phyloP scores from a whole-genome alignment of 78 protist genomes.

The Planoprotostelium fungivorum region DNA sequence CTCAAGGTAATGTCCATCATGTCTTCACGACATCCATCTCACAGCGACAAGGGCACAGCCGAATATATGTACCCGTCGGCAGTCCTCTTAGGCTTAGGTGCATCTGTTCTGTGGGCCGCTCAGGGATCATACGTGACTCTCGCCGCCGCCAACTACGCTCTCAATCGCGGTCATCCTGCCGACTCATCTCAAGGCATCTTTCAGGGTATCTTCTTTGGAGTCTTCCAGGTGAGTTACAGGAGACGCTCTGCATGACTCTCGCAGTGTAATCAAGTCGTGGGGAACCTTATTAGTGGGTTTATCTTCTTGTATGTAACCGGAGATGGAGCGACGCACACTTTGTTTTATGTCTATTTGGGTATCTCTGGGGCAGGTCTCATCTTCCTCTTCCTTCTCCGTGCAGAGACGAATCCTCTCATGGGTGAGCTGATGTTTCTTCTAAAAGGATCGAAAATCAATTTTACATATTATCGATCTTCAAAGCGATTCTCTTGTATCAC shows the following conservation, averaged over 20 bases:
- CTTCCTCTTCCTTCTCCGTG: neutral
- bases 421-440: neutral
- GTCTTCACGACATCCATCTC: too few species aligned
- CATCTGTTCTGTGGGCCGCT: neutral
- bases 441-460: too few species aligned
- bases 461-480: too few species aligned
- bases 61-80: neutral
- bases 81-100: neutral
- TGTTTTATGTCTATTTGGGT: neutral
- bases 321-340: neutral
- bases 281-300: neutral
- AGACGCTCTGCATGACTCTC: too few species aligned
- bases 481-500: too few species aligned
- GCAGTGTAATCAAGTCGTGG: neutral
- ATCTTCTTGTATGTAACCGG: neutral
- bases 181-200: neutral
- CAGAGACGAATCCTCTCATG: neutral
- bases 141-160: neutral
- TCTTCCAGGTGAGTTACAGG: constrained; percentile 2
- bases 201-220: neutral
- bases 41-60: neutral
- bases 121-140: neutral
- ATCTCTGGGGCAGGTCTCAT: neutral
- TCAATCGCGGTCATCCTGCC: neutral
- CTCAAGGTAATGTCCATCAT: neutral